A percentile compares a stretch with the other conserved stretches of the same genome.
Conservation (phyloP, 2,329 filamentous ascomycete species). For the Aspergillus melleus region DNA sequence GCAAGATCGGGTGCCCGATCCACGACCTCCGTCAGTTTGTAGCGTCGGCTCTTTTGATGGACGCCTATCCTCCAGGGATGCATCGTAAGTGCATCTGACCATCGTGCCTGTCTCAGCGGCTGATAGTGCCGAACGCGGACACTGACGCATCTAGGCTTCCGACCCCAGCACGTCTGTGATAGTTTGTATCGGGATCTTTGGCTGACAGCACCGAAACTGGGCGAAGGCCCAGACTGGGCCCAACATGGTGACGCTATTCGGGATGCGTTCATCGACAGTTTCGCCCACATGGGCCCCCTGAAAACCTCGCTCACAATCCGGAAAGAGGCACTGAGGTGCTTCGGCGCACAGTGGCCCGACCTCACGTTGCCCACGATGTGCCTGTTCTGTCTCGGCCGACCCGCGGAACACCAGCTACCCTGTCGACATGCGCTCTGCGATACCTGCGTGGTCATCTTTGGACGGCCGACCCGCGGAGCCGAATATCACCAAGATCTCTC, state of each 20-base stretch:
- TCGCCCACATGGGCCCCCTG: neutral
- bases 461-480: no score
- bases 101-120: neutral
- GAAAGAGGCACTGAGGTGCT: neutral
- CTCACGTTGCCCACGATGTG: conserved; percentile 4
- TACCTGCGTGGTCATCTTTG: no score
- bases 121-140: neutral
- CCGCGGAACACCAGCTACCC: no score
- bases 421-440: no score
- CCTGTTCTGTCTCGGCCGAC: conserved; percentile 14
- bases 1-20: neutral
- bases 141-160: conserved; percentile 7
- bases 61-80: conserved; percentile 24
- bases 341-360: conserved; percentile 1
- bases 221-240: neutral
- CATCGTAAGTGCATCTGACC: conserved; percentile 14
- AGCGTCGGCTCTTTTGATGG: conserved; percentile 20
- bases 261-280: neutral
- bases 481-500: no score
- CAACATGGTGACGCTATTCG: conserved; percentile 1
- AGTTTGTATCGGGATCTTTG: conserved; percentile 4
- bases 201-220: neutral
- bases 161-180: conserved; percentile 4
- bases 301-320: neutral
- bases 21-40: conserved; percentile 6